phyloP scores from a whole-genome alignment of 1,284 basidiomycete species.

The Austroboletus olivaceoglutinosus region DNA sequence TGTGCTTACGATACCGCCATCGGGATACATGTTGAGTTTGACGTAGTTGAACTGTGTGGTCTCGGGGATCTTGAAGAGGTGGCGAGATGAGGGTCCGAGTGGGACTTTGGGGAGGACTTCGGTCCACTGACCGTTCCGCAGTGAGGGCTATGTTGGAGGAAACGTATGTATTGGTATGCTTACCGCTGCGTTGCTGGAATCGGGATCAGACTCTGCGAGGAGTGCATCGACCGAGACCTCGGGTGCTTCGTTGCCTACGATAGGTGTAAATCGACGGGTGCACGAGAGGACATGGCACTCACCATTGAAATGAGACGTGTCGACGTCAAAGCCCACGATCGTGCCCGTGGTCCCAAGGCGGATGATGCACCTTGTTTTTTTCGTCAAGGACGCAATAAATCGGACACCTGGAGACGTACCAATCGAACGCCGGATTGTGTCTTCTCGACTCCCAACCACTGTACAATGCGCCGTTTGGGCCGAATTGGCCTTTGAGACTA shows the following conservation, averaged over 20 bases:
- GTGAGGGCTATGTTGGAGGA: background rate
- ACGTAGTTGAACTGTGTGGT: slow-evolving; percentile 71
- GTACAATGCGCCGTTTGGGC: slow-evolving; percentile 92
- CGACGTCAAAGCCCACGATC: slow-evolving; percentile 89
- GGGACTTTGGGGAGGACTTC: slow-evolving; percentile 73
- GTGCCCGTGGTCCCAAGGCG: slow-evolving; percentile 80
- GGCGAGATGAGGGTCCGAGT: slow-evolving; percentile 80
- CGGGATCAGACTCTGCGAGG: slow-evolving; percentile 43
- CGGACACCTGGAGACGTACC: slow-evolving; percentile 51
- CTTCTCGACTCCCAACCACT: slow-evolving; percentile 94
- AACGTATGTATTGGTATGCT: slow-evolving; percentile 15
- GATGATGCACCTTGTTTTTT: slow-evolving; percentile 74
- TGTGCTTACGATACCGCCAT: slow-evolving; percentile 85
- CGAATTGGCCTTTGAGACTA: slow-evolving; percentile 90
- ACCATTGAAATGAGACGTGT: slow-evolving; percentile 96
- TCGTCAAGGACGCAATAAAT: background rate
- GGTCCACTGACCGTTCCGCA: slow-evolving; percentile 60
- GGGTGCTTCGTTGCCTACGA: slow-evolving; percentile 85
- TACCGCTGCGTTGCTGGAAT: slow-evolving; percentile 53
- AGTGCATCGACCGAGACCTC: slow-evolving; percentile 73
- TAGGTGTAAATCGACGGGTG: background rate
- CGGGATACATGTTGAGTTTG: slow-evolving; percentile 94
- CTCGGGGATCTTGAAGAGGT: slow-evolving; percentile 76
- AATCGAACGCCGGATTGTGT: slow-evolving; percentile 88
- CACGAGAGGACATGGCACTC: slow-evolving; percentile 3